Evolutionary conservation across 768 basidiomycete species (phyloP).

Genomic region (Lentinula aciculospora): DNA sequence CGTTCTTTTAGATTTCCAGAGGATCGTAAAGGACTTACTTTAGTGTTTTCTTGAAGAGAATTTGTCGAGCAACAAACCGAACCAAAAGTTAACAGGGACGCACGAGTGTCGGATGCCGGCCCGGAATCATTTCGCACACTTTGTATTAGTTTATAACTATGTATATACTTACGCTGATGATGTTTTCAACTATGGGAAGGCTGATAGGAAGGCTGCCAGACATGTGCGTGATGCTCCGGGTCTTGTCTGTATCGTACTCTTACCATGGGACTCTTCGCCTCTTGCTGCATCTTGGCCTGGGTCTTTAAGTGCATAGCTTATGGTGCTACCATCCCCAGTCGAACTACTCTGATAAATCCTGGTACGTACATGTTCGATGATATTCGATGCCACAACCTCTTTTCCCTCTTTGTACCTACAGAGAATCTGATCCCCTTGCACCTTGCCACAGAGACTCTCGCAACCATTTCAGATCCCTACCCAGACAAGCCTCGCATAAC

Average conservation of each 20-base stretch:
- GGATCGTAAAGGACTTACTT: not conserved
- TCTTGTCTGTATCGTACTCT: not conserved
- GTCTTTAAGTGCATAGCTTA: not conserved
- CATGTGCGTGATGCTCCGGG: not conserved
- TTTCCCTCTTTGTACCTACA: not conserved
- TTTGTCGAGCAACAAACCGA: not conserved
- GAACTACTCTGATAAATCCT: no score
- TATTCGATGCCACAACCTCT: not conserved
- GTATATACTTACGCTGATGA: no score
- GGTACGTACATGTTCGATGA: not conserved
- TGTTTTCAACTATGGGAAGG: no score
- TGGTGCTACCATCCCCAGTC: not conserved
- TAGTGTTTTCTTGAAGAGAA: not conserved
- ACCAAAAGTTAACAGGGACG: not conserved
- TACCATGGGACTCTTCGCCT: not conserved
- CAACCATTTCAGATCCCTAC: constrained; percentile 32
- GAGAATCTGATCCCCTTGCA: not conserved
- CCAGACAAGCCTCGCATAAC: constrained; percentile 43
- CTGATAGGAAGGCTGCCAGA: no score
- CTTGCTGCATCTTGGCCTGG: not conserved
- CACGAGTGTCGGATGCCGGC: not conserved
- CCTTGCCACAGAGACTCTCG: not conserved
- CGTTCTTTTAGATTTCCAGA: not conserved
- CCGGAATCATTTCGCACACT: not conserved
- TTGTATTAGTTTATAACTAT: no score